Evolutionary conservation across 2,329 filamentous ascomycete genomes (phyloP), one percentile per base, ranked within the genome.

Genomic region (Penicillium sp.): DNA sequence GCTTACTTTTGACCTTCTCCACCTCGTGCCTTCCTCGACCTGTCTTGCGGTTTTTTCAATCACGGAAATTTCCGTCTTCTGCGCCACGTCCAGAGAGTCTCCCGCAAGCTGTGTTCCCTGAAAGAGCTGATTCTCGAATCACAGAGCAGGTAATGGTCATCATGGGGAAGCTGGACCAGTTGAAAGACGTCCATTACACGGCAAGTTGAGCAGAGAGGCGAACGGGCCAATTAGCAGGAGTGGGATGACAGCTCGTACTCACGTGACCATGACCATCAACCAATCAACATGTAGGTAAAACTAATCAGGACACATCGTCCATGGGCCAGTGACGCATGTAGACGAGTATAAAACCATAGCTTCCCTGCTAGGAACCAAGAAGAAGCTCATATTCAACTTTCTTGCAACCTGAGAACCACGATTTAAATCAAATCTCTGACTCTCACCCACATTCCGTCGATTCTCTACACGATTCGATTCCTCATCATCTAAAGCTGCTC

Each of bases 241-340:
- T 6, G 12, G 2, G 45, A 47, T 45, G 9, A 18, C 26, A 34
- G 3, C 13, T 25, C 29, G 1, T 3, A 9, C 9, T 35, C 52
- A 56, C 49, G 45, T 53, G 50, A 47, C 9, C 6, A 1, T 0
- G 0, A 0, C 0, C 1, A 12, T 27, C n/a, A 27, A 6, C 63
- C 60, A 66, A 66, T 58, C 52, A 64, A n/a, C n/a, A 26, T 0
- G 1, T n/a, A 32, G 38, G 4, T 26, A 61, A 65, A 65, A 52
- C 36, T 60, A 64, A 66, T 58, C 54, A 49, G 36, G 28, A 45
- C 46, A 46, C 12, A 42, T 28, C 33, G 28, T 11, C 3, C 29
- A 18, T 5, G 29, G 29, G 29, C 29, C 29, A 39, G 46, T 52
- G 49, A 56, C 51, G 57, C 48, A 58, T 60, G 13, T 49, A 49